These are phyloP conservation scores for Phytophthora tubulina DNA, from an alignment of 352 stramenopile species.

Conservation along the genomic window DNA sequence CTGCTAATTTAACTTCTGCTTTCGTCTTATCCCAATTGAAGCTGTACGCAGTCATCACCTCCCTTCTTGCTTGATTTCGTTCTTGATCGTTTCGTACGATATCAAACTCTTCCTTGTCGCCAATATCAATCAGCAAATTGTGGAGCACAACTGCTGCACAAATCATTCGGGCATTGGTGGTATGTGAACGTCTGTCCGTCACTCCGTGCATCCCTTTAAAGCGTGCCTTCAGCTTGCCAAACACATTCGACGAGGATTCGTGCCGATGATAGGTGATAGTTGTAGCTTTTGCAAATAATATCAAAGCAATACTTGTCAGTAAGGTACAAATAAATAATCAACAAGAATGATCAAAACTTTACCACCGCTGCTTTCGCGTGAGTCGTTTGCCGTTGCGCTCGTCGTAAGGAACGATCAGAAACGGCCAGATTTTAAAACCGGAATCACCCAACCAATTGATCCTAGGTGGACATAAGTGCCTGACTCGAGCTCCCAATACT, in stretches of 20 bases:
- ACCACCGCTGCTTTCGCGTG: conserved; percentile 8
- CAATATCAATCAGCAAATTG: not conserved
- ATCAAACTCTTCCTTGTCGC: not conserved
- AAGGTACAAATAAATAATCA: not conserved
- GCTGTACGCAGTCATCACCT: no score
- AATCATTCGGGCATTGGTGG: conserved; percentile 1
- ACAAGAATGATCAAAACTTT: not conserved
- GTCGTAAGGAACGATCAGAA: conserved; percentile 21
- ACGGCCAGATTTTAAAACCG: conserved; percentile 22
- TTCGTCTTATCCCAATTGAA: no score
- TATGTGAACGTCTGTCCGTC: not conserved
- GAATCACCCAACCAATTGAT: conserved; percentile 22
- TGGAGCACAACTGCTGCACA: conserved; percentile 6
- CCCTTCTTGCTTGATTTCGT: no score
- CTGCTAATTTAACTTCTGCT: no score
- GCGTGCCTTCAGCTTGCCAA: conserved; percentile 5
- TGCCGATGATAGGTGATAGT: conserved; percentile 2
- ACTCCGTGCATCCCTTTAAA: conserved; percentile 7
- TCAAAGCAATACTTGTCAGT: not conserved
- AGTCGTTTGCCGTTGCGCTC: conserved; percentile 8
- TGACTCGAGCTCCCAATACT: not conserved
- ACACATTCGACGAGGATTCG: conserved; percentile 15
- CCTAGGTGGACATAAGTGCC: conserved; percentile 9
- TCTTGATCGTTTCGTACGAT: no score
- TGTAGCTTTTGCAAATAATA: conserved; percentile 12